A percentile compares a stretch with the other conserved stretches of the same genome.
Evolutionary conservation across 139 green algal species (phyloP).

Genomic region (Zygnema cylindricum): DNA sequence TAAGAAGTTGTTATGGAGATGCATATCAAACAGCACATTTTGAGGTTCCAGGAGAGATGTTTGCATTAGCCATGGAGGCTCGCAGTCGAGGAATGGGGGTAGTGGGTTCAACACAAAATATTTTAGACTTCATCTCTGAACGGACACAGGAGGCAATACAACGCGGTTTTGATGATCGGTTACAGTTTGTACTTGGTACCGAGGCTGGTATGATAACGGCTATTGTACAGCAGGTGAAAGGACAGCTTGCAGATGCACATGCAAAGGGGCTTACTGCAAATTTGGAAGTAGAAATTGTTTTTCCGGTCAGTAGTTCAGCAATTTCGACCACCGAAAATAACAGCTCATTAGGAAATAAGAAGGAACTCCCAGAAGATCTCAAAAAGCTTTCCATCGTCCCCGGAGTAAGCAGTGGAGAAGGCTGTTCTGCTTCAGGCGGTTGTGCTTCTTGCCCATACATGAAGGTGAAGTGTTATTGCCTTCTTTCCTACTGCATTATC

Average conservation of each 20-base stretch:
- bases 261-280: conserved; percentile 54
- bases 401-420: conserved; percentile 81
- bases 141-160: conserved; percentile 76
- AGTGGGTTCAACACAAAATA: conserved; percentile 95
- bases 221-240: conserved; percentile 90
- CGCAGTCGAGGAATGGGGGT: conserved; percentile 80
- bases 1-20: conserved; percentile 81
- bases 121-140: conserved; percentile 92
- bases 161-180: conserved; percentile 69
- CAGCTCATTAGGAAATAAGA: neutral
- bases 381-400: conserved; percentile 72
- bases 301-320: conserved; percentile 82
- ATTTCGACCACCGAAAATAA: conserved; percentile 71
- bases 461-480: conserved; percentile 35
- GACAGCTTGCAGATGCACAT: conserved; percentile 20
- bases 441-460: conserved; percentile 96
- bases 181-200: conserved; percentile 96
- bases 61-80: conserved; percentile 89
- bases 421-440: conserved; percentile 89
- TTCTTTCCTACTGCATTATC: neutral
- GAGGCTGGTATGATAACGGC: conserved; percentile 97
- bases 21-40: conserved; percentile 97
- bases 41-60: conserved; percentile 95
- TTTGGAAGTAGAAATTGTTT: conserved; percentile 95
- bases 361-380: neutral